These are phyloP conservation scores for Scalesia atractyloides DNA, from an alignment of 129 eudicot genomes.

Conservation along the genomic window DNA sequence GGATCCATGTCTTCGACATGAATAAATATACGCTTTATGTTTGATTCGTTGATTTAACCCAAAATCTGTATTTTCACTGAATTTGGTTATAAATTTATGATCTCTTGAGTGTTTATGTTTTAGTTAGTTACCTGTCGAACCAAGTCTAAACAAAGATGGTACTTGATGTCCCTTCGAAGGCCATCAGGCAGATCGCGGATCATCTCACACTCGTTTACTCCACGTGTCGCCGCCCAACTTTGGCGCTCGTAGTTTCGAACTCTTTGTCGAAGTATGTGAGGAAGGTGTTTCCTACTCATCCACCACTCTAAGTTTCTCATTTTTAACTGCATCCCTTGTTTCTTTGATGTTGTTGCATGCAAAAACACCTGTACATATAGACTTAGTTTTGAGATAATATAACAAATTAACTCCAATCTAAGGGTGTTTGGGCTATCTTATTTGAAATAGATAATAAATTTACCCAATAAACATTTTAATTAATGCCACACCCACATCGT, in stretches of 20 bases:
- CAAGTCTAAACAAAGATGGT: conserved; percentile 86
- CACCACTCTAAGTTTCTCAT: conserved; percentile 93
- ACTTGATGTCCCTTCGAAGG: conserved; percentile 85
- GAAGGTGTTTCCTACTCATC: conserved; percentile 78
- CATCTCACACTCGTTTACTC: conserved; percentile 92
- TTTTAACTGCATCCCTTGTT: conserved; percentile 80
- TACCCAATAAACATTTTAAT: no score
- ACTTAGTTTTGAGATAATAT: not conserved
- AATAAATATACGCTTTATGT: no score
- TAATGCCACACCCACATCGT: not conserved
- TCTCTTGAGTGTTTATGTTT: no score
- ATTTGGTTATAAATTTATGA: no score
- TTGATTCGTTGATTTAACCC: no score
- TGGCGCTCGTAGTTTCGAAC: conserved; percentile 83
- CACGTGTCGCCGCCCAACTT: conserved; percentile 95
- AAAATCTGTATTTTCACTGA: no score
- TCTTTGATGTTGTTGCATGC: conserved; percentile 86
- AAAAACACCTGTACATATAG: conserved; percentile 61
- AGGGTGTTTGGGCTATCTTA: no score
- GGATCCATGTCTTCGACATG: no score
- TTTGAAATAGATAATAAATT: no score
- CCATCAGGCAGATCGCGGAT: conserved; percentile 81
- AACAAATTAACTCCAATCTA: no score
- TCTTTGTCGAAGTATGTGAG: conserved; percentile 58
- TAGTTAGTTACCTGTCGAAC: conserved; percentile 62